Percentiles rank a stretch among this genome's conserved stretches.
Conservation (phyloP, 306 rosid species). For the Prunus padus region DNA sequence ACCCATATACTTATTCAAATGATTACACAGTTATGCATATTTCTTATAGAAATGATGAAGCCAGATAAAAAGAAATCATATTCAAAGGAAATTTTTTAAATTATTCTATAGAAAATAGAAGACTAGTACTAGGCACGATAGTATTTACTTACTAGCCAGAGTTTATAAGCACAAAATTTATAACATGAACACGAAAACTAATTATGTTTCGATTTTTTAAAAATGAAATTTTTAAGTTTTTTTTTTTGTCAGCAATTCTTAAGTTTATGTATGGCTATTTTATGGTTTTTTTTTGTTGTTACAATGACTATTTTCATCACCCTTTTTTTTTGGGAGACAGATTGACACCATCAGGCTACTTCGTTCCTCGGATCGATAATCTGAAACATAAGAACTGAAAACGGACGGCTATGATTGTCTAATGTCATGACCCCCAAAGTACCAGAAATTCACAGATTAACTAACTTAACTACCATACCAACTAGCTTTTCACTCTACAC, state of each 20-base stretch:
- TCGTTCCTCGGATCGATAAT: background rate
- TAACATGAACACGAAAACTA: background rate
- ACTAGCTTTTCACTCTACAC: background rate
- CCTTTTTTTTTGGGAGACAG: too few relatives aligned
- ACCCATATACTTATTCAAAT: background rate
- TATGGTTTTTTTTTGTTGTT: too few relatives aligned
- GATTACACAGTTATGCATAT: background rate
- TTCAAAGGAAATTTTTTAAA: background rate
- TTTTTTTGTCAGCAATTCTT: background rate
- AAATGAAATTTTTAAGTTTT: too few relatives aligned
- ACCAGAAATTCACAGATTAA: constrained; percentile 9
- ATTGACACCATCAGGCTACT: too few relatives aligned
- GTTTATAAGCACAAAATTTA: background rate
- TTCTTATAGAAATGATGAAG: background rate
- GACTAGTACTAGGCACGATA: too few relatives aligned
- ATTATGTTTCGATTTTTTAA: background rate
- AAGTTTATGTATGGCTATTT: too few relatives aligned
- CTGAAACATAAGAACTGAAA: background rate
- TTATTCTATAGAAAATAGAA: too few relatives aligned
- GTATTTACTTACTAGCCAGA: background rate
- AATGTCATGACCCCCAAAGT: background rate
- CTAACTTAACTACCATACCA: constrained; percentile 29
- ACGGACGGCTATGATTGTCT: background rate
- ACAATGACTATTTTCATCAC: too few relatives aligned
- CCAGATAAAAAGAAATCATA: background rate